Evolutionary conservation across 352 stramenopile genomes (phyloP).

Genomic region (Globisporangium nagaii): DNA sequence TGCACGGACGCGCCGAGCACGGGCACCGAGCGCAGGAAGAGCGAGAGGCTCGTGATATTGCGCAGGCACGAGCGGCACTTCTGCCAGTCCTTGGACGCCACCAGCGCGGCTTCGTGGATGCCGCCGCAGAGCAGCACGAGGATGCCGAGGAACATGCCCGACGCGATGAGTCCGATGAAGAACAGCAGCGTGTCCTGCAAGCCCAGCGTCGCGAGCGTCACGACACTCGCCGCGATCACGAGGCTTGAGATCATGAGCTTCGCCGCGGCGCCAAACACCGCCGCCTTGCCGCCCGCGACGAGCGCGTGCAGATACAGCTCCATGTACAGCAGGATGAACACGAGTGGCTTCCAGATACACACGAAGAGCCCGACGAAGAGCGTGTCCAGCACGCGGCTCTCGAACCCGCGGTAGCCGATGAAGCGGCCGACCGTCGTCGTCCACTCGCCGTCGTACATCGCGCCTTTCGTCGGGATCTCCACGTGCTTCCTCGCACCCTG

Average conservation of each 20-base stretch:
- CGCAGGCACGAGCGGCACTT: constrained; percentile 69
- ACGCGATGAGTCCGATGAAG: constrained; percentile 33
- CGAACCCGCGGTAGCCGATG: constrained; percentile 60
- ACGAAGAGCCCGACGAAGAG: constrained; percentile 72
- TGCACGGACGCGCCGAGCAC: constrained; percentile 55
- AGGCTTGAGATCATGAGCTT: constrained; percentile 67
- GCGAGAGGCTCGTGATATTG: constrained; percentile 77
- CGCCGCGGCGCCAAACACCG: constrained; percentile 53
- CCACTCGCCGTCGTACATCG: constrained; percentile 49
- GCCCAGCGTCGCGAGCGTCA: constrained; percentile 41
- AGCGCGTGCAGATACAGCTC: constrained; percentile 74
- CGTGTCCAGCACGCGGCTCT: constrained; percentile 64
- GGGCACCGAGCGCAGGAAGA: constrained; percentile 72
- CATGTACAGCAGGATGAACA: constrained; percentile 73
- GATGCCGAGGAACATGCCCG: constrained; percentile 48
- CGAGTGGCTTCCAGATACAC: constrained; percentile 74
- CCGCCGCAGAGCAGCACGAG: constrained; percentile 60
- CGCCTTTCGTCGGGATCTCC: constrained; percentile 50
- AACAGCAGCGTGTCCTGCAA: constrained; percentile 61
- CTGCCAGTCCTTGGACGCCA: constrained; percentile 66
- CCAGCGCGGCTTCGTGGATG: constrained; percentile 42
- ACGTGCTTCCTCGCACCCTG: constrained; percentile 22
- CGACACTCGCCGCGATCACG: constrained; percentile 40
- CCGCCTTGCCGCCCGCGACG: constrained; percentile 63
- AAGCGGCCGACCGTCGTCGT: constrained; percentile 72